A percentile compares a stretch with the other conserved stretches of the same genome.
These are phyloP conservation scores for Meyerozyma smithsonii DNA, from an alignment of 1,139 yeast genomes.

Conservation along the genomic window DNA sequence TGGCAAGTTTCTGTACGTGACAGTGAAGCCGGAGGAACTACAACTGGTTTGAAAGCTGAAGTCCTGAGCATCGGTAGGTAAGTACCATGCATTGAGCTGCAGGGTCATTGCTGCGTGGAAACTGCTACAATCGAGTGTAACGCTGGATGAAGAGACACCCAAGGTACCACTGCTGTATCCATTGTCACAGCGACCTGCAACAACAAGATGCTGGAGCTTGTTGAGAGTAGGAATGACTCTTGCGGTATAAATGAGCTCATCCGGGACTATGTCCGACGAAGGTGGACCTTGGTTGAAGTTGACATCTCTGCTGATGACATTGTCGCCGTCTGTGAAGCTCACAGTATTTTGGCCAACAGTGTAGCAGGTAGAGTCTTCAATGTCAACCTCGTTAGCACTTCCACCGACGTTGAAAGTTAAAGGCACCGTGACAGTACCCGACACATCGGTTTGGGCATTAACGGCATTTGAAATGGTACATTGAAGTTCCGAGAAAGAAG, in stretches of 20 bases:
- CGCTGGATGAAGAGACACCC: slow-evolving; percentile 12
- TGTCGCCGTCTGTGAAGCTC: slow-evolving; percentile 25
- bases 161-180: slow-evolving; percentile 23
- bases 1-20: slow-evolving; percentile 21
- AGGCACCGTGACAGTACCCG: slow-evolving; percentile 24
- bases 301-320: slow-evolving; percentile 14
- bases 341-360: slow-evolving; percentile 22
- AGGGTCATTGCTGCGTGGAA: slow-evolving; percentile 19
- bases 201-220: slow-evolving; percentile 12
- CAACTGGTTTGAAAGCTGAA: slow-evolving; percentile 13
- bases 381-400: slow-evolving; percentile 17
- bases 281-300: slow-evolving; percentile 11
- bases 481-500: slow-evolving; percentile 6
- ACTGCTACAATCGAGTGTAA: slow-evolving; percentile 19
- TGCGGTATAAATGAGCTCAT: not conserved
- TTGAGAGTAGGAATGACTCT: slow-evolving; percentile 14
- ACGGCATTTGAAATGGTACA: slow-evolving; percentile 7
- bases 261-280: not conserved
- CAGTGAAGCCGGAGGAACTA: slow-evolving; percentile 9
- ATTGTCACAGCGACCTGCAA: slow-evolving; percentile 20
- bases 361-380: slow-evolving; percentile 17
- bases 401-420: slow-evolving; percentile 25
- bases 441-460: not conserved
- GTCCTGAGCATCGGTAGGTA: slow-evolving; percentile 12
- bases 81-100: slow-evolving; percentile 19